Evolutionary conservation across 345 rosid species (phyloP), one percentile per base, ranked within the genome.

Genomic region (Anacardium occidentale): DNA sequence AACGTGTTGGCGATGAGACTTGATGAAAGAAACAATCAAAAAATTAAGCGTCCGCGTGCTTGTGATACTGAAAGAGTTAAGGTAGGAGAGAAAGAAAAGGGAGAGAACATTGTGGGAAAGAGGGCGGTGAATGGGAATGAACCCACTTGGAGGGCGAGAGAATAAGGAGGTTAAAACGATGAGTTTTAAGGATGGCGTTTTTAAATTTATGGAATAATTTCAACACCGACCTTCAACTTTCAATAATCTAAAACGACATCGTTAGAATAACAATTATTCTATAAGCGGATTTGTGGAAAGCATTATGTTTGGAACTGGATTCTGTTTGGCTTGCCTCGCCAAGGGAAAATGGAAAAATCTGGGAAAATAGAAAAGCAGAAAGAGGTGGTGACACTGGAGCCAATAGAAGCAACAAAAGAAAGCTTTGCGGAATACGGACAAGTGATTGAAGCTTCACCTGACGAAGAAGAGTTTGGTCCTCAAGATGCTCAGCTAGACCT

Each of bases 401-500:
- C 92, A 26, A 74, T 77, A 54, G 97, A 93, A 83, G 96, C 90
- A 45, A 93, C 93, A 22, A 68, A 80, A 7, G 95, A 88, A 63
- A 86, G 76, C 82, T 93, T 93, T 82, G 52, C 59, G 37, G 98
- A 88, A 3, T 93, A 74, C 48, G 97, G 94, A 5, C 98, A 93
- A 71, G 82, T 90, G 62, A 79, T 93, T 56, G 86, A 85, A 55
- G 72, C 90, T 10, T 80, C 88, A 44, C 68, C 80, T 12, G 97
- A 90, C 52, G 88, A 89, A 20, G 88, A 81, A 15, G 69, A 53
- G 64, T 91, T 80, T 70, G 95, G 97, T 67, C 97, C 97, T 32
- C 66, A 76, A 48, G 98, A 93, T 67, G 97, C 98, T 60, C 97
- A 86, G 62, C 78, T 90, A 40, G 88, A 93, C 69, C 91, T 90